Base-by-base conservation (phyloP, 805 yeast genomes). In the Kazachstania martiniae region DNA sequence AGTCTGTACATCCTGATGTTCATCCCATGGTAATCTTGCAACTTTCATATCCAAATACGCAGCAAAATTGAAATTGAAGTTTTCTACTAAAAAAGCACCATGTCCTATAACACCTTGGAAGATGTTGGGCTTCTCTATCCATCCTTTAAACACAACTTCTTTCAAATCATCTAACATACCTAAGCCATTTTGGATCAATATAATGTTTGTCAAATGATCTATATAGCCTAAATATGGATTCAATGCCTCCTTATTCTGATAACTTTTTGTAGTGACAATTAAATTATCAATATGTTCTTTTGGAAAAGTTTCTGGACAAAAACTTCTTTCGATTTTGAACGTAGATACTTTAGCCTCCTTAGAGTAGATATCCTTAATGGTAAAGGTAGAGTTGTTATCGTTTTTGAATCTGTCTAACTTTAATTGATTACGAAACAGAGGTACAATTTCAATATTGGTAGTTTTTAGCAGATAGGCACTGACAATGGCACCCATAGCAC, bases 121-220 rank as follows among this genome's bases (percentile, higher is more conserved):
- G 8, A 87, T 44, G 7, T 60, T 62, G 3, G 96, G 95, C 28
- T 51, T 42, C 33, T 74, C 55, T 0, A 36, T 27, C 0, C 43
- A 43, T 1, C 56, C 47, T 0, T 78, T 74, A 79, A 91, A 82
- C 3, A 74, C 57, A 14, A 57, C 49, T 3, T 62, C 58, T n/a
- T 62, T 58, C 21, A 86, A 49, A 26, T 66, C 63, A 8, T 80
- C 81, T 5, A 71, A 61, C 15, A 81, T 75, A 8, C 97, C 97
- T 64, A 86, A 66, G 1, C 98, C 98, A 53, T 91, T 91, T 44
- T 91, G 97, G 5, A 89, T 56, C 16, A 91, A 56, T 24, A 89
- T 47, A 9, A 87, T 58, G 38, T 74, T 78, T 2, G 94, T 72
- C 3, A 63, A 50, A 2, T 59, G 49, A 18, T 58, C 53, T 18